A percentile compares a stretch with the other conserved stretches of the same genome.
These are phyloP conservation scores for Ploettnerulaceae sp. DNA, from an alignment of 2,329 filamentous ascomycete species.

Conservation along the genomic window DNA sequence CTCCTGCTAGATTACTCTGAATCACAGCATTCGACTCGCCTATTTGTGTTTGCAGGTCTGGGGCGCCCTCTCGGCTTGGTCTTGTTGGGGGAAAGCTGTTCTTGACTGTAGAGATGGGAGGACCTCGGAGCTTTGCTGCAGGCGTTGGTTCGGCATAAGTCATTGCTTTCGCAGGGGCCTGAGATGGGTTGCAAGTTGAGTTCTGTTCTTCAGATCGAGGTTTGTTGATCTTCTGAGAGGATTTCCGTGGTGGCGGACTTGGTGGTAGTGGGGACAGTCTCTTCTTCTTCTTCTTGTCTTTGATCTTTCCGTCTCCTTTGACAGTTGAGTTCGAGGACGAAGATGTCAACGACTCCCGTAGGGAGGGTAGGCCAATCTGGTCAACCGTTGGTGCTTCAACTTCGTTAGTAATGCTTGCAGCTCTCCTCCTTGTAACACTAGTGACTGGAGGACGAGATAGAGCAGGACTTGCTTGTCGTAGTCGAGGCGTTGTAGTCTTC, in stretches of 20 bases:
- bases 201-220: slow-evolving; percentile 36
- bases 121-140: not conserved
- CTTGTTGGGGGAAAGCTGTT: slow-evolving; percentile 46
- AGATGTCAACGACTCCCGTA: slow-evolving; percentile 65
- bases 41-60: slow-evolving; percentile 54
- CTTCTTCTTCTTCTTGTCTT: slow-evolving; percentile 41
- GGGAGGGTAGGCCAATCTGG: slow-evolving; percentile 55
- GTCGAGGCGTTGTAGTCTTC: slow-evolving; percentile 38
- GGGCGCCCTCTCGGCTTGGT: slow-evolving; percentile 65
- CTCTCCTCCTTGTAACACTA: slow-evolving; percentile 45
- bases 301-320: slow-evolving; percentile 46
- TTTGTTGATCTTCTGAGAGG: slow-evolving; percentile 50
- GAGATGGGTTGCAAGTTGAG: slow-evolving; percentile 38
- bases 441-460: slow-evolving; percentile 52
- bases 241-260: slow-evolving; percentile 58
- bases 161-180: slow-evolving; percentile 25
- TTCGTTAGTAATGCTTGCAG: slow-evolving; percentile 51
- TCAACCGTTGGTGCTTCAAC: slow-evolving; percentile 43
- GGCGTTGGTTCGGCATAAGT: slow-evolving; percentile 16
- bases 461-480: slow-evolving; percentile 51
- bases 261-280: slow-evolving; percentile 46
- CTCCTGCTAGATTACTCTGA: slow-evolving; percentile 51
- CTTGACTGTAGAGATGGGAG: not conserved
- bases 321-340: slow-evolving; percentile 70
- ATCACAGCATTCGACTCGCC: slow-evolving; percentile 50